A percentile compares a stretch with the other conserved stretches of the same genome.
These are phyloP conservation scores for Xylaria sp. DNA, from an alignment of 2,329 filamentous ascomycete species.

Conservation along the genomic window DNA sequence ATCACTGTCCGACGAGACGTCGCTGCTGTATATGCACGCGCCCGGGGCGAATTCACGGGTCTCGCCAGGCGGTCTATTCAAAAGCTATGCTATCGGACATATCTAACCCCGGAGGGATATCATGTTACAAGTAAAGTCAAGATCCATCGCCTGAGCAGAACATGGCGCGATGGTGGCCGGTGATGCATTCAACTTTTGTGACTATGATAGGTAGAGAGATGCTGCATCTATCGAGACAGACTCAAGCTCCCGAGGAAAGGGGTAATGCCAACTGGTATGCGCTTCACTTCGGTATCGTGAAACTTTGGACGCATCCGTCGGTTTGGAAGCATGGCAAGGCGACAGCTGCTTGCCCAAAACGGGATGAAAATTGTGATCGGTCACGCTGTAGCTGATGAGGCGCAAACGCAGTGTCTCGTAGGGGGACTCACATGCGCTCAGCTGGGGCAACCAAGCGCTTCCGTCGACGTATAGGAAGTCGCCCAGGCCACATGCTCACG, in stretches of 20 bases:
- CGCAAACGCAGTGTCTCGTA: not conserved
- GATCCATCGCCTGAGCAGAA: not conserved
- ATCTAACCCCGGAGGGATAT: no score
- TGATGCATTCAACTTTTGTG: no score
- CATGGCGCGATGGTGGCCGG: conserved; percentile 3
- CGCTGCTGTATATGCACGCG: not conserved
- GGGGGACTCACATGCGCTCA: not conserved
- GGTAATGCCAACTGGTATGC: not conserved
- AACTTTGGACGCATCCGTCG: conserved; percentile 12
- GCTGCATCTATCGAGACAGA: not conserved
- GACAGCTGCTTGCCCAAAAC: not conserved
- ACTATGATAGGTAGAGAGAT: no score
- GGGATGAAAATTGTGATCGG: conserved; percentile 9
- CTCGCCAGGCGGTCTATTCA: conserved; percentile 4
- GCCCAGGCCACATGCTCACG: conserved; percentile 8
- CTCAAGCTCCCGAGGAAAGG: not conserved
- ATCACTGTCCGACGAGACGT: not conserved
- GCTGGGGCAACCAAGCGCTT: conserved; percentile 1
- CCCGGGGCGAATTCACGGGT: not conserved
- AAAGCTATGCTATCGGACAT: not conserved
- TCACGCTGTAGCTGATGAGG: conserved; percentile 12
- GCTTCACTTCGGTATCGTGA: not conserved
- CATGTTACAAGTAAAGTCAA: no score
- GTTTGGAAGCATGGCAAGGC: not conserved
- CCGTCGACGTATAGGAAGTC: not conserved